Evolutionary conservation across 352 stramenopile genomes (phyloP).

Genomic region (Hyaloperonospora arabidopsidis): DNA sequence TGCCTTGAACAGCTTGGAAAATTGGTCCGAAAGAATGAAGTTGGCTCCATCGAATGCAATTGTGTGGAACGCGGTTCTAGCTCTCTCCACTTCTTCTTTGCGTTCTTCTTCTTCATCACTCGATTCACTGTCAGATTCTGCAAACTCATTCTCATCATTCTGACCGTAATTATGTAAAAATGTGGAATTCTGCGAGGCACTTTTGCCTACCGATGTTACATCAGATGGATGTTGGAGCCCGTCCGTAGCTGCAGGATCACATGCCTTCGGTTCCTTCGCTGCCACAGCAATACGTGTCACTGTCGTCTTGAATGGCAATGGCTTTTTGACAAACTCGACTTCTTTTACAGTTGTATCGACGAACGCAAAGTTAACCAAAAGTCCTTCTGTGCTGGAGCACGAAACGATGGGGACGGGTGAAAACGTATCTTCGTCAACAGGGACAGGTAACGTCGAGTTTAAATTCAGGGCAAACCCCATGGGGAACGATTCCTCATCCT

Average conservation of each 20-base stretch:
- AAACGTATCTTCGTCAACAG: conserved; percentile 44
- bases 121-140: conserved; percentile 38
- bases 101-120: conserved; percentile 57
- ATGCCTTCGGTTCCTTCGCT: conserved; percentile 3
- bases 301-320: conserved; percentile 21
- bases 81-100: conserved; percentile 50
- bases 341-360: conserved; percentile 52
- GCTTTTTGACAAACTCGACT: conserved; percentile 34
- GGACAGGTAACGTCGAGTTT: conserved; percentile 40
- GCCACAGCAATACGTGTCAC: conserved; percentile 8
- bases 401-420: conserved; percentile 45
- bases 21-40: conserved; percentile 29
- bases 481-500: conserved; percentile 64
- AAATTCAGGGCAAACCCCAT: conserved; percentile 51
- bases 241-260: neutral
- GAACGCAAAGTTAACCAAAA: conserved; percentile 62
- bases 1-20: conserved; percentile 51
- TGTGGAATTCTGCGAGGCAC: conserved; percentile 1
- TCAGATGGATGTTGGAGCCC: neutral
- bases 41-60: conserved; percentile 25
- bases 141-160: conserved; percentile 57
- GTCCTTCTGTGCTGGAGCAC: conserved; percentile 49
- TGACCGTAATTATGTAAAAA: conserved; percentile 41
- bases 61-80: conserved; percentile 31
- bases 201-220: neutral